phyloP scores from a whole-genome alignment of 768 basidiomycete genomes.

The Hemileccinum impolitum region DNA sequence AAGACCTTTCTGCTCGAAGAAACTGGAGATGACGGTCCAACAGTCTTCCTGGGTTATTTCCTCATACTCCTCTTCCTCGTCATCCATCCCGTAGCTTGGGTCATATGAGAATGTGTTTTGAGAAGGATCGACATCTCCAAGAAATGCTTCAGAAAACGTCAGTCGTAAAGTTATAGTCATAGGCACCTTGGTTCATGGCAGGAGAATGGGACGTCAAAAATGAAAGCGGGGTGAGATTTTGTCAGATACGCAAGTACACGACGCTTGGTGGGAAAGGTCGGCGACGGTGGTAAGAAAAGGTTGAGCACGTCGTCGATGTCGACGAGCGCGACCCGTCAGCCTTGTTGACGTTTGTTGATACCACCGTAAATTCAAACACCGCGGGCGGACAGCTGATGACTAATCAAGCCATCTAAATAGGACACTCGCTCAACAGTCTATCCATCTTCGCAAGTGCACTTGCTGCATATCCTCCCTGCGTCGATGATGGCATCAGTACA shows the following conservation, averaged over 20 bases:
- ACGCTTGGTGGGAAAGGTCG: not conserved
- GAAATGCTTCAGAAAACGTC: slow-evolving; percentile 33
- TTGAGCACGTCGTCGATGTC: slow-evolving; percentile 18
- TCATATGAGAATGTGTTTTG: slow-evolving; percentile 55
- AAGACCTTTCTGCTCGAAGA: slow-evolving; percentile 96
- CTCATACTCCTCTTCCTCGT: slow-evolving; percentile 55
- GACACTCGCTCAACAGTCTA: slow-evolving; percentile 37
- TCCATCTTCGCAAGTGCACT: slow-evolving; percentile 51
- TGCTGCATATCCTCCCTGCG: slow-evolving; percentile 47
- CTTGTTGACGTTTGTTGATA: slow-evolving; percentile 26
- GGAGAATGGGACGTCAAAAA: slow-evolving; percentile 1
- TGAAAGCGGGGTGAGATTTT: not conserved
- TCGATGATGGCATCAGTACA: not conserved
- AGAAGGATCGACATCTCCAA: slow-evolving; percentile 44
- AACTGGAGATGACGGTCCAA: slow-evolving; percentile 94
- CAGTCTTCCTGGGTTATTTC: slow-evolving; percentile 92
- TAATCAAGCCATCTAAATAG: slow-evolving; percentile 16
- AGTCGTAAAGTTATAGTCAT: slow-evolving; percentile 16
- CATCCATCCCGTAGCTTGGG: slow-evolving; percentile 52
- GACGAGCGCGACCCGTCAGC: slow-evolving; percentile 24
- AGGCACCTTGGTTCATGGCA: slow-evolving; percentile 33
- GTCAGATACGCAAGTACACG: not conserved
- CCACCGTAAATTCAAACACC: slow-evolving; percentile 11
- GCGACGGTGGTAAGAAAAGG: slow-evolving; percentile 14
- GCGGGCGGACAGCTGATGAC: slow-evolving; percentile 5